Conservation (phyloP, 352 stramenopile genomes). For the Globisporangium middletonii region DNA sequence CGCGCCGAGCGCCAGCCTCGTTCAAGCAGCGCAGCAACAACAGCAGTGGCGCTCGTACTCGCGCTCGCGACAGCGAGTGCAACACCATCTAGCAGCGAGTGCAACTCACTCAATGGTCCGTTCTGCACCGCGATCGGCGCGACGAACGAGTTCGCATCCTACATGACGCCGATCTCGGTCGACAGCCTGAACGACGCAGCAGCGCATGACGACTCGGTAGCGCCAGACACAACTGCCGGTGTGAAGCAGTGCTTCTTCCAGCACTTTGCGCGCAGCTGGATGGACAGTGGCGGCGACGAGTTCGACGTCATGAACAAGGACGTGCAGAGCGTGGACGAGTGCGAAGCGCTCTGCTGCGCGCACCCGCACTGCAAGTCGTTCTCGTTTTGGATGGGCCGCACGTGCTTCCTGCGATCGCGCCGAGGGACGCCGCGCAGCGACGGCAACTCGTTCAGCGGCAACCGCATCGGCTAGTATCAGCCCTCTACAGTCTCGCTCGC, state of each 20-base stretch:
- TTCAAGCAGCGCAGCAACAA: background rate
- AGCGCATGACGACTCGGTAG: background rate
- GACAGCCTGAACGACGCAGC: constrained; percentile 13
- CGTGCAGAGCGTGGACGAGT: constrained; percentile 53
- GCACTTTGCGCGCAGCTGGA: constrained; percentile 57
- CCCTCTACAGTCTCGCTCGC: background rate
- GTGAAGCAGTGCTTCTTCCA: constrained; percentile 61
- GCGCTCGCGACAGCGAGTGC: background rate
- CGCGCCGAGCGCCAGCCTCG: background rate
- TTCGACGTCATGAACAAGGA: constrained; percentile 60
- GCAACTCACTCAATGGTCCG: constrained; percentile 58
- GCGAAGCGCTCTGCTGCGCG: constrained; percentile 55
- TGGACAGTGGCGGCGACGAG: constrained; percentile 53
- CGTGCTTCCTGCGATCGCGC: constrained; percentile 59
- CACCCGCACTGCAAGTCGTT: constrained; percentile 57
- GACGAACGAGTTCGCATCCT: constrained; percentile 29
- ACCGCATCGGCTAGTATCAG: constrained; percentile 20
- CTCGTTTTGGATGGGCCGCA: constrained; percentile 60
- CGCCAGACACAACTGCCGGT: background rate
- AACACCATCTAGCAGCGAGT: constrained; percentile 14
- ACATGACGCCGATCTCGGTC: constrained; percentile 56
- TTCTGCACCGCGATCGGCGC: constrained; percentile 44
- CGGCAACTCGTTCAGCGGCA: constrained; percentile 53
- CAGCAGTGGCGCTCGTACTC: background rate
- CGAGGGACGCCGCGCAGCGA: constrained; percentile 35